Evolutionary conservation across 352 stramenopile genomes (phyloP), one percentile per base, ranked within the genome.

Genomic region (Phytopythium cucurbitacearum): DNA sequence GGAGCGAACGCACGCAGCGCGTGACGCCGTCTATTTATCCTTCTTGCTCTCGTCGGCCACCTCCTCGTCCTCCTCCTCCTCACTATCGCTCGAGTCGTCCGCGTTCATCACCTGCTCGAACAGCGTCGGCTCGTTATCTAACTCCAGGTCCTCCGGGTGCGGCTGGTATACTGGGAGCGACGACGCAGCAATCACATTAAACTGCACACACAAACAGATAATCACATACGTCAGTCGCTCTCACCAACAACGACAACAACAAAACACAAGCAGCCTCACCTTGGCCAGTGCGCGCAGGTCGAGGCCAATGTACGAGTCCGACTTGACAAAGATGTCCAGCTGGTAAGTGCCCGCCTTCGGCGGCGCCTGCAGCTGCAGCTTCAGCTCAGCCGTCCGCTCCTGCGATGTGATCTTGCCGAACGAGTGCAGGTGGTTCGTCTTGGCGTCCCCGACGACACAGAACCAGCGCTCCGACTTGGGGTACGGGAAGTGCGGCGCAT

Each of bases 81-180:
- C 82, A 66, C 79, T 91, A 83, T 93, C 82, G 74, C 80, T 93
- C 57, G 79, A 90, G 67, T 94, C 85, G 48, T 65, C 80, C 32
- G 74, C 73, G 55, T 92, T 91, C 82, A 94, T 95, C 51, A 95
- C 97, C 72, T 99, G 95, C 73, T 99, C 97, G 67, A 99, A 99
- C 57, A 99, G 75, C 38, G 97, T 99, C 15, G 97, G 96, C 69
- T 99, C 97, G 62, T 99, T 98, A 81, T 99, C 97, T 68, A 99
- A 86, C 64, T 98, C 95, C 59, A 98, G 76, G 81, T 99, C 97
- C 55, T 99, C 97, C 43, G 94, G 94, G 65, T 99, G 97, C 33
- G 97, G 76, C 69, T 97, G 82, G 74, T 97, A 99, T 61, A 98
- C 90, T 10, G 96, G 97, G 42, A 99, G 76, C 32, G 74, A 70